Evolutionary conservation across 768 basidiomycete species (phyloP), one percentile per base, ranked within the genome.

Genomic region (Tephrocybe rancida): DNA sequence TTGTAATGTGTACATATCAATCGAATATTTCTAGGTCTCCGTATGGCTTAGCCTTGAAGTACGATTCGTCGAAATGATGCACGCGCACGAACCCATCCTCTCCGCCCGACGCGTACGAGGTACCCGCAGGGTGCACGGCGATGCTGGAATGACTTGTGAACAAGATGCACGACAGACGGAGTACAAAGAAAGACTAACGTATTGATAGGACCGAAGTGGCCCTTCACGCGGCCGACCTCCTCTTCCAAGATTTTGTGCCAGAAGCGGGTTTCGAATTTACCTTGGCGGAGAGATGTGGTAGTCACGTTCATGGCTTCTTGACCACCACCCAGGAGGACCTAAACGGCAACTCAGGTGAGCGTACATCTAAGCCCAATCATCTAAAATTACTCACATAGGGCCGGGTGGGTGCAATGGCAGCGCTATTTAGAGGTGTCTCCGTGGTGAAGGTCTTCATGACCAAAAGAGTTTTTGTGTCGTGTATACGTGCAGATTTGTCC

Each of bases 271-370:
- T 98, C 97, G 69, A 99, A 99, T 72, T 98, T 97, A 19, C 96
- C 97, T 69, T 97, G 92, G 47, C 97, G 85, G 21, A 85, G 64
- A 1, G 93, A 94, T 0, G 96, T 98, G 7, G 94, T 98, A 13
- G 97, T 98, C 46, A 98, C 97, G 64, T 77, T 86, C 93, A 94
- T 96, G 3, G 97, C 97, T 67, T 97, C 96, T 72, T 98, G 97
- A 38, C 97, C 97, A 70, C 97, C 96, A 39, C 97, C 97, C 21
- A 97, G 78, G 27, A 98, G 82, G 38, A 95, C 81, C 91, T 94
- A 51, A 7, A 44, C 27, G 37, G 29, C 34, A 50, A 47, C 9
- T 2, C 24, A 18, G 14, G 21, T 43, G 14, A 45, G 38, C 14
- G 11, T 22, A 18, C 13, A 9, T 11, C 24, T 42, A 6, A 24